Percentiles rank a stretch among this genome's conserved stretches.
Evolutionary conservation across 495 filamentous ascomycete genomes (phyloP).

Genomic region (Podospora didyma): DNA sequence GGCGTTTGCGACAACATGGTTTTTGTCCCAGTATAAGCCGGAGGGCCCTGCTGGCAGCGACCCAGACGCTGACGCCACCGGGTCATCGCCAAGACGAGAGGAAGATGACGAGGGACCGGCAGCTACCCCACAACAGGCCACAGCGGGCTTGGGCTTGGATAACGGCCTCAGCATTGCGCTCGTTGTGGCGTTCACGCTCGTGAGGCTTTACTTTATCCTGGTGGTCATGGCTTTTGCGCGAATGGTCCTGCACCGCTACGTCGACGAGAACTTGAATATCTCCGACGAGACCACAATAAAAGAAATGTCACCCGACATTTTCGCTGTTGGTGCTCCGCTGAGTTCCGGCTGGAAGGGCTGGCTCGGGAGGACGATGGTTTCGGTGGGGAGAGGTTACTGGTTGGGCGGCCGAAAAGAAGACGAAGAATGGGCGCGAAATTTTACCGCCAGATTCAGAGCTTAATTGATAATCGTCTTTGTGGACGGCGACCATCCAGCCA

Average conservation of each 20-base stretch:
- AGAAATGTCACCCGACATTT: slow-evolving; percentile 62
- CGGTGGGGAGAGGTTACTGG: slow-evolving; percentile 71
- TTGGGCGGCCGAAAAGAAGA: slow-evolving; percentile 49
- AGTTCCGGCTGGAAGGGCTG: slow-evolving; percentile 75
- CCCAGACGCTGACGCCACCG: slow-evolving; percentile 2
- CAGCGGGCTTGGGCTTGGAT: slow-evolving; percentile 57
- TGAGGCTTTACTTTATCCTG: slow-evolving; percentile 74
- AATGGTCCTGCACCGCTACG: slow-evolving; percentile 58
- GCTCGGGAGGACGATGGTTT: slow-evolving; percentile 69
- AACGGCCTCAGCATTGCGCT: slow-evolving; percentile 71
- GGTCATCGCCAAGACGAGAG: slow-evolving; percentile 23
- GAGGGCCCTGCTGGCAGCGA: slow-evolving; percentile 11
- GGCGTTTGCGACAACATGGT: slow-evolving; percentile 80
- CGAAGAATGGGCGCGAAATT: slow-evolving; percentile 54
- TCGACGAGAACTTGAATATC: slow-evolving; percentile 40
- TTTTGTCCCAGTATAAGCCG: slow-evolving; percentile 56
- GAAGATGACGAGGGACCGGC: slow-evolving; percentile 1
- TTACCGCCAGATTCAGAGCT: slow-evolving; percentile 55
- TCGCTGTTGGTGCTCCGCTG: slow-evolving; percentile 59
- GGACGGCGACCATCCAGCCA: background rate
- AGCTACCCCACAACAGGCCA: background rate
- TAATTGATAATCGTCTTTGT: background rate
- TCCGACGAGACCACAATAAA: slow-evolving; percentile 32
- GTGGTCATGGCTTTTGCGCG: slow-evolving; percentile 78
- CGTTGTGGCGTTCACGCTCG: slow-evolving; percentile 63